A percentile compares a stretch with the other conserved stretches of the same genome.
phyloP scores from a whole-genome alignment of 805 yeast genomes.

The Ogataea corticis region DNA sequence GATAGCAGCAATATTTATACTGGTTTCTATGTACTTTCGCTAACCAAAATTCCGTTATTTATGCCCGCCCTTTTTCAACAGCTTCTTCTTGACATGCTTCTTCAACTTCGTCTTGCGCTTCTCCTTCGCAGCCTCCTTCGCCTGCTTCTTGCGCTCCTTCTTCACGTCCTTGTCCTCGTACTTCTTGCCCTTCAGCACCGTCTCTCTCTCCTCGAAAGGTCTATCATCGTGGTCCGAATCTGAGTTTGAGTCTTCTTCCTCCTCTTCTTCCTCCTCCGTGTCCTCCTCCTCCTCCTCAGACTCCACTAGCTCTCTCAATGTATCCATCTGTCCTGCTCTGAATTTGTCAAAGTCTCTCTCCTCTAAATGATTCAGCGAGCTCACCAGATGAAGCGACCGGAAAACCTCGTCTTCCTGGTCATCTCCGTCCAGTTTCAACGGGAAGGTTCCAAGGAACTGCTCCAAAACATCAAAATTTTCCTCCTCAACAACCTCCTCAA shows the following conservation, averaged over 20 bases:
- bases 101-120: constrained; percentile 81
- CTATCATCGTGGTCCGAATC: constrained; percentile 17
- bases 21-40: too few relatives aligned
- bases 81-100: constrained; percentile 77
- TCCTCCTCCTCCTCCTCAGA: constrained; percentile 30
- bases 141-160: constrained; percentile 69
- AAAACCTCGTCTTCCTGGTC: constrained; percentile 76
- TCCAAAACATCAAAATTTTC: constrained; percentile 45
- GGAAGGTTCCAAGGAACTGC: constrained; percentile 48
- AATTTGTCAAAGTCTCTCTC: constrained; percentile 87
- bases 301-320: constrained; percentile 64
- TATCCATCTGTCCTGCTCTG: constrained; percentile 75
- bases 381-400: constrained; percentile 72
- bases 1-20: too few relatives aligned
- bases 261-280: constrained; percentile 30
- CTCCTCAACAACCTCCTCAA: constrained; percentile 36
- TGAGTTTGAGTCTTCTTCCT: constrained; percentile 33
- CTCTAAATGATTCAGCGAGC: constrained; percentile 80
- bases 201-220: constrained; percentile 3
- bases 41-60: constrained; percentile 7
- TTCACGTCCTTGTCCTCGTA: constrained; percentile 77
- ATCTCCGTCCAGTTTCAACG: constrained; percentile 55
- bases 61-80: constrained; percentile 51
- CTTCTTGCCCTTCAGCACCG: constrained; percentile 65
- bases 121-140: constrained; percentile 77